Evolutionary conservation across 768 basidiomycete genomes (phyloP), one percentile per base, ranked within the genome.

Genomic region (Trichaptum fuscoviolaceum): DNA sequence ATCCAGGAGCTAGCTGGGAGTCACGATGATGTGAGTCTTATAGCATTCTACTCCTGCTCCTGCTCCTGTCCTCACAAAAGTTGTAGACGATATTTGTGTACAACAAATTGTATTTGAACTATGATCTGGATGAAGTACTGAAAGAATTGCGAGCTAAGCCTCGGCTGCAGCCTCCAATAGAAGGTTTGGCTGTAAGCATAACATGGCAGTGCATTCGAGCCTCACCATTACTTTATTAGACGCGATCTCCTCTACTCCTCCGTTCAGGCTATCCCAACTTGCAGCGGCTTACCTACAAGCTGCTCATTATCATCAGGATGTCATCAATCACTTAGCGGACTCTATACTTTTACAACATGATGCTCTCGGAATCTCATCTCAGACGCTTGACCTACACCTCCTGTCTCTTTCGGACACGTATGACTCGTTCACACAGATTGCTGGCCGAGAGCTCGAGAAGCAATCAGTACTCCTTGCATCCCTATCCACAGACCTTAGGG

Each of bases 51-150:
- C n/a, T n/a, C 17, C 23, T 23, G 23, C 59, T 23, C 2, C 24
- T 9, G 23, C 59, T 25, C 8, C 59, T 25, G 12, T 18, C 15
- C 15, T 61, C 6, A 34, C 25, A 2, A 23, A 23, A 24, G 23
- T 15, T 61, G 57, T 26, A 85, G 92, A 82, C 86, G 7, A 89
- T 95, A 67, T 94, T 85, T 71, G 90, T 94, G 6, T 95, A 91
- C 77, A 94, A 93, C 77, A 92, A 92, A 72, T 80, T 84, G 71
- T 91, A 90, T 71, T 82, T 95, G 42, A 91, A 92, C 69, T 80
- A 86, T 58, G 86, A 89, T 63, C 65, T 90, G 30, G 84, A 88
- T 1, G 83, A 89, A 58, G 87, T 91, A 26, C 75, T 93, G 18
- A 80, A 75, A n/a, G 82, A 85, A 57, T 82, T 94, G n/a, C 81